phyloP scores from a whole-genome alignment of 495 filamentous ascomycete genomes.

The Penicillium tannophilum region DNA sequence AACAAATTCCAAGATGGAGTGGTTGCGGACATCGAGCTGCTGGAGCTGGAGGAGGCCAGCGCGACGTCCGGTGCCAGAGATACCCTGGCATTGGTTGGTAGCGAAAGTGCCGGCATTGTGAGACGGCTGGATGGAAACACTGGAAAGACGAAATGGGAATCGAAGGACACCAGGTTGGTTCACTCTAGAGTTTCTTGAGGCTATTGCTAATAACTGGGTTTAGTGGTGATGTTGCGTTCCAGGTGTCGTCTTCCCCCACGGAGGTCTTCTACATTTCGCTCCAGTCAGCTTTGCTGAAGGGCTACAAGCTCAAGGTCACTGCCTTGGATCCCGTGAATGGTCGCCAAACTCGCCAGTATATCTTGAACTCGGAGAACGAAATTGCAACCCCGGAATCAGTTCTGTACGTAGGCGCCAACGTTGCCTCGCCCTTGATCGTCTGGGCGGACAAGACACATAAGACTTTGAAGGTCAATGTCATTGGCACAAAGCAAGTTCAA shows the following conservation, averaged over 20 bases:
- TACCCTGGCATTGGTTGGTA: conserved; percentile 67
- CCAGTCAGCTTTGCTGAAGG: conserved; percentile 65
- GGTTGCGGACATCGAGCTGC: conserved; percentile 79
- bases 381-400: conserved; percentile 66
- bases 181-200: conserved; percentile 1
- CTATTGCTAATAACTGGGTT: conserved; percentile 24
- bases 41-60: conserved; percentile 65
- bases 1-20: conserved; percentile 53
- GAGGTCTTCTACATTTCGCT: conserved; percentile 77
- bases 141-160: conserved; percentile 80
- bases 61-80: conserved; percentile 57
- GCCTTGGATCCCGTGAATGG: conserved; percentile 72
- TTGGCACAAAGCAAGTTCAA: conserved; percentile 68
- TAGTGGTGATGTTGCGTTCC: conserved; percentile 71
- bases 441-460: conserved; percentile 75
- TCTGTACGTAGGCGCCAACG: conserved; percentile 79
- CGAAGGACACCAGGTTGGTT: conserved; percentile 59
- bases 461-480: conserved; percentile 74
- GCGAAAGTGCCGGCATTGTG: conserved; percentile 54
- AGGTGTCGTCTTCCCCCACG: conserved; percentile 73
- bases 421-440: conserved; percentile 76
- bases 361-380: conserved; percentile 72
- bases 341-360: conserved; percentile 62
- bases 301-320: conserved; percentile 72
- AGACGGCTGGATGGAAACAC: conserved; percentile 70